Percentiles rank a stretch among this genome's conserved stretches.
phyloP scores from a whole-genome alignment of 768 basidiomycete species.

The Pholiota molesta region DNA sequence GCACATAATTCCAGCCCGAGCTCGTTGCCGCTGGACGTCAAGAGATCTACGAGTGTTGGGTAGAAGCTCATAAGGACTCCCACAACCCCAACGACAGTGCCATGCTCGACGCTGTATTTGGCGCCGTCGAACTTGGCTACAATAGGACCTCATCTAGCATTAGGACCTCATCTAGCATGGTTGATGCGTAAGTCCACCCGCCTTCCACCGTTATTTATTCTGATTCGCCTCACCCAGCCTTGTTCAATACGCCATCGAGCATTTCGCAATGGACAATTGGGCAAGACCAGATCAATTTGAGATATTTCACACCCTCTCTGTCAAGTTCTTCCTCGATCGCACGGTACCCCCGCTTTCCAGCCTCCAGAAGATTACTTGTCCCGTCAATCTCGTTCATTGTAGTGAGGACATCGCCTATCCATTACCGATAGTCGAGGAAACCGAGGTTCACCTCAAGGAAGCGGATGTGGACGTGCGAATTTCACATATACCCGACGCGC shows the following conservation, averaged over 20 bases:
- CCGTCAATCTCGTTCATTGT: conserved; percentile 37
- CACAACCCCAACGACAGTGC: conserved; percentile 26
- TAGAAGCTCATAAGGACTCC: conserved; percentile 24
- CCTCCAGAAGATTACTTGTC: conserved; percentile 31
- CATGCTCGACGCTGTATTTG: conserved; percentile 29
- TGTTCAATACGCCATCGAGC: conserved; percentile 23
- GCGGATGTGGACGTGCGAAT: conserved; percentile 33
- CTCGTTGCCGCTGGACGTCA: conserved; percentile 36
- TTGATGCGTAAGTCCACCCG: conserved; percentile 25
- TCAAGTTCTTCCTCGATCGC: conserved; percentile 35
- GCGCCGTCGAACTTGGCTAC: conserved; percentile 35
- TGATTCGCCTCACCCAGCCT: conserved; percentile 19
- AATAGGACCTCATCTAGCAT: conserved; percentile 27
- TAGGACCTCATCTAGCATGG: conserved; percentile 20
- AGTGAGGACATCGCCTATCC: conserved; percentile 38
- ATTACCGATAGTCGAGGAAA: conserved; percentile 27
- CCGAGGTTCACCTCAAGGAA: conserved; percentile 24
- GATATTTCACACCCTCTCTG: conserved; percentile 32
- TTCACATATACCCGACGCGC: conserved; percentile 28
- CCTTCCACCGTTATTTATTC: background rate
- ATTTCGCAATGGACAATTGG: conserved; percentile 29
- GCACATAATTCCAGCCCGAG: conserved; percentile 33
- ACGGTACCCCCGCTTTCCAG: conserved; percentile 21
- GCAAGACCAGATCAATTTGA: conserved; percentile 26
- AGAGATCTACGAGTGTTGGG: conserved; percentile 37